phyloP scores from a whole-genome alignment of 495 filamentous ascomycete genomes.

The Annulohypoxylon bovei region DNA sequence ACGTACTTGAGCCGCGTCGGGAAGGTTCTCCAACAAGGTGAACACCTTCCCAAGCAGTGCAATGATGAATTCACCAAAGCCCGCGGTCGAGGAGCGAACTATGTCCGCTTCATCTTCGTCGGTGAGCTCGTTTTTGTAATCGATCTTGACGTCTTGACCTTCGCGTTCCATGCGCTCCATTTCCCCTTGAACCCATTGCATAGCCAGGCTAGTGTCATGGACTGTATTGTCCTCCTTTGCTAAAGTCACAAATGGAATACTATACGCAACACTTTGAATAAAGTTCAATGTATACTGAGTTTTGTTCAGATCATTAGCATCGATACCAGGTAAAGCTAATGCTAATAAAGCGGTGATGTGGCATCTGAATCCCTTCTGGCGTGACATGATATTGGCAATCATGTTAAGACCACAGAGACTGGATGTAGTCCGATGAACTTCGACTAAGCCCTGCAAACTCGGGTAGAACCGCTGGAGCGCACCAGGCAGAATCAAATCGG shows the following conservation, averaged over 20 bases:
- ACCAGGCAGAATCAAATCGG: conserved; percentile 90
- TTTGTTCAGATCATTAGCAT: conserved; percentile 98
- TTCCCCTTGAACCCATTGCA: conserved; percentile 92
- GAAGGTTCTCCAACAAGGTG: conserved; percentile 92
- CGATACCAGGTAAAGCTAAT: conserved; percentile 91
- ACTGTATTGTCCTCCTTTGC: conserved; percentile 74
- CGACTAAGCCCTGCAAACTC: conserved; percentile 92
- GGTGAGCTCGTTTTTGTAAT: conserved; percentile 82
- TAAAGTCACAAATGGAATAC: conserved; percentile 88
- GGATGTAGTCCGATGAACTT: conserved; percentile 96
- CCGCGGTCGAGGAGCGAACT: conserved; percentile 93
- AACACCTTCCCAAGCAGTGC: conserved; percentile 94
- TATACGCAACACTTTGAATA: conserved; percentile 93
- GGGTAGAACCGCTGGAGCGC: conserved; percentile 97
- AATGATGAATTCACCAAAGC: conserved; percentile 89
- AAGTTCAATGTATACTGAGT: conserved; percentile 93
- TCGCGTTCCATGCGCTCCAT: conserved; percentile 93
- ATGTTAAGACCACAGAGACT: conserved; percentile 90
- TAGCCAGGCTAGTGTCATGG: conserved; percentile 79
- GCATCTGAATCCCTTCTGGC: conserved; percentile 91
- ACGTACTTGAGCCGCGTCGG: conserved; percentile 84
- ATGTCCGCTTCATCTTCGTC: conserved; percentile 91
- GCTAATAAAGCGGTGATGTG: conserved; percentile 93
- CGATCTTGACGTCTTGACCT: conserved; percentile 81
- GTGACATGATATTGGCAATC: conserved; percentile 86